phyloP scores from a whole-genome alignment of 805 yeast genomes.

The Candida quercuum region DNA sequence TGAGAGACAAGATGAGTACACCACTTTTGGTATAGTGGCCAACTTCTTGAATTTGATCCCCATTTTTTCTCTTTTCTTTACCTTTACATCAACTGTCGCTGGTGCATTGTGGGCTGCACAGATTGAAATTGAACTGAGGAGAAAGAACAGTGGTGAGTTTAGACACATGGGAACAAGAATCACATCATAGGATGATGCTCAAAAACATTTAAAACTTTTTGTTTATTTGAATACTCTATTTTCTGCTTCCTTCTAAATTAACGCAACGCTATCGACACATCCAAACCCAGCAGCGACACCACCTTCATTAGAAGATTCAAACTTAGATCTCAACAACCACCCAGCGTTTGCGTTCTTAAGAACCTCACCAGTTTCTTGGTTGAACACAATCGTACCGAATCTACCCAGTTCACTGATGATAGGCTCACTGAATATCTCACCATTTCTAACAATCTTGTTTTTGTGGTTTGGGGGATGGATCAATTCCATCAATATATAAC shows the following conservation, averaged over 20 bases:
- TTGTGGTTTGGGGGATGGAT: constrained; percentile 68
- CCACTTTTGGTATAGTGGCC: constrained; percentile 47
- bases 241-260: constrained; percentile 26
- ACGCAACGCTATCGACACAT: constrained; percentile 80
- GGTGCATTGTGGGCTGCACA: constrained; percentile 61
- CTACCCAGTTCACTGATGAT: constrained; percentile 89
- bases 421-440: constrained; percentile 58
- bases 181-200: neutral
- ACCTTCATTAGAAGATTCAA: constrained; percentile 87
- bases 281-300: constrained; percentile 99
- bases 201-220: too few species aligned
- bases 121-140: constrained; percentile 20
- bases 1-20: constrained; percentile 34
- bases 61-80: constrained; percentile 44
- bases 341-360: constrained; percentile 69
- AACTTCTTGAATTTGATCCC: constrained; percentile 51
- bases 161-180: neutral
- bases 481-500: constrained; percentile 89
- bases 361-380: constrained; percentile 53
- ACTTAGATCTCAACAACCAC: constrained; percentile 83
- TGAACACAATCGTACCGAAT: constrained; percentile 78
- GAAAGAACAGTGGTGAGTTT: neutral
- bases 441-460: constrained; percentile 69
- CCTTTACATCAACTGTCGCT: constrained; percentile 54
- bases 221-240: too few species aligned